These are phyloP conservation scores for Austroboletus eburneus DNA, from an alignment of 768 basidiomycete species.

Conservation along the genomic window DNA sequence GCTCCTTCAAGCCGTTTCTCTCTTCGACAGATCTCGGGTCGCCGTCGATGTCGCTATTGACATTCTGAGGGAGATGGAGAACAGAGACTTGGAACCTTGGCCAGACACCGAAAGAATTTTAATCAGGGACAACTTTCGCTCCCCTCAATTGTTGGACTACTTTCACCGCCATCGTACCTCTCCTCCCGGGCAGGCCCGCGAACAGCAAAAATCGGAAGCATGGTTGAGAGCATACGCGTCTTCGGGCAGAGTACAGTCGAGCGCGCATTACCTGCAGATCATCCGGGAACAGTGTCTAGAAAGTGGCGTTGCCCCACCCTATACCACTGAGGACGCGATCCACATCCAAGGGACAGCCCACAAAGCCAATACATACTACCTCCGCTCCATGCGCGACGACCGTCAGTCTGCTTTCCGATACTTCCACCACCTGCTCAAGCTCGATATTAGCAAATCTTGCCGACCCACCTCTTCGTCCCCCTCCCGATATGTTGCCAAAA, in stretches of 20 bases:
- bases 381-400: conserved; percentile 39
- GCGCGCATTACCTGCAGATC: conserved; percentile 36
- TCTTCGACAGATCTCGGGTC: conserved; percentile 38
- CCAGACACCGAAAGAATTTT: conserved; percentile 41
- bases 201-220: conserved; percentile 9
- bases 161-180: conserved; percentile 28
- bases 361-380: conserved; percentile 40
- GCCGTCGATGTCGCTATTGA: conserved; percentile 37
- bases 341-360: conserved; percentile 22
- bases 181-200: background rate
- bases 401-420: conserved; percentile 45
- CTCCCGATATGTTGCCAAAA: conserved; percentile 3
- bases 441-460: conserved; percentile 18
- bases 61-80: conserved; percentile 46
- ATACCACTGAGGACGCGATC: conserved; percentile 10
- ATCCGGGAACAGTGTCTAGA: conserved; percentile 32
- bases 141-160: conserved; percentile 45
- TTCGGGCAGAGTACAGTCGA: conserved; percentile 34
- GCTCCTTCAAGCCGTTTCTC: conserved; percentile 48
- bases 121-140: conserved; percentile 48
- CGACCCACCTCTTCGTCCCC: background rate
- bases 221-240: conserved; percentile 21
- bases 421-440: conserved; percentile 36
- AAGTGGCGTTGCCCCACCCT: conserved; percentile 16
- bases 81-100: conserved; percentile 38